These are phyloP conservation scores for Paramecium primaurelia DNA, from an alignment of 73 alveolate genomes.

Conservation along the genomic window DNA sequence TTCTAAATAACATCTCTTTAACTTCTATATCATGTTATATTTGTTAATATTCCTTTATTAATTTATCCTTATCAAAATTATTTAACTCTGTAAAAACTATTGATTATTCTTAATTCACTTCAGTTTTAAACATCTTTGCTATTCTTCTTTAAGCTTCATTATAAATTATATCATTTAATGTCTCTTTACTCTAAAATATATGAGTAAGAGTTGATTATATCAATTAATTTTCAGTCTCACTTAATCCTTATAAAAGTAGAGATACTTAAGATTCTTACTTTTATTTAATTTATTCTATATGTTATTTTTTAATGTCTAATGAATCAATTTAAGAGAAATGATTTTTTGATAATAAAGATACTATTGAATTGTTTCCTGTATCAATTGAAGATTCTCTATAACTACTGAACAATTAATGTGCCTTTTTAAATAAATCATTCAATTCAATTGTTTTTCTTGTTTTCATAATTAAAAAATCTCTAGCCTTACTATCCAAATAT, in stretches of 20 bases:
- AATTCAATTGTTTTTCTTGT: neutral
- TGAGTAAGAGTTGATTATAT: neutral
- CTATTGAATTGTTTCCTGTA: neutral
- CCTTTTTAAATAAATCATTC: constrained; percentile 8
- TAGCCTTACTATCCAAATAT: constrained; percentile 17
- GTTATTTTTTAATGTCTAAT: neutral
- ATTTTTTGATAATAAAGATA: neutral
- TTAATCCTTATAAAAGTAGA: neutral
- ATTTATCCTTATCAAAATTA: neutral
- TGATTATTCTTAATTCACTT: neutral
- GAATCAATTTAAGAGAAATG: constrained; percentile 34
- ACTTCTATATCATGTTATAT: neutral
- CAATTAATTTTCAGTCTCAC: neutral
- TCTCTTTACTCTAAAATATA: neutral
- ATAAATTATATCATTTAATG: constrained; percentile 24
- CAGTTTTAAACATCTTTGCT: constrained; percentile 16
- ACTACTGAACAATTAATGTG: constrained; percentile 7
- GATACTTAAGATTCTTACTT: neutral
- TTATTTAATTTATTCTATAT: neutral
- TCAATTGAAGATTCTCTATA: neutral
- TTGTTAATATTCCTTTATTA: neutral
- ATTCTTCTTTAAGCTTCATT: constrained; percentile 28
- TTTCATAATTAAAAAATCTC: constrained; percentile 13
- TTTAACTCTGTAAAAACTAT: neutral
- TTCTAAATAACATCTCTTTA: neutral